Evolutionary conservation across 352 stramenopile species (phyloP).

Genomic region (Phytophthora ramorum): DNA sequence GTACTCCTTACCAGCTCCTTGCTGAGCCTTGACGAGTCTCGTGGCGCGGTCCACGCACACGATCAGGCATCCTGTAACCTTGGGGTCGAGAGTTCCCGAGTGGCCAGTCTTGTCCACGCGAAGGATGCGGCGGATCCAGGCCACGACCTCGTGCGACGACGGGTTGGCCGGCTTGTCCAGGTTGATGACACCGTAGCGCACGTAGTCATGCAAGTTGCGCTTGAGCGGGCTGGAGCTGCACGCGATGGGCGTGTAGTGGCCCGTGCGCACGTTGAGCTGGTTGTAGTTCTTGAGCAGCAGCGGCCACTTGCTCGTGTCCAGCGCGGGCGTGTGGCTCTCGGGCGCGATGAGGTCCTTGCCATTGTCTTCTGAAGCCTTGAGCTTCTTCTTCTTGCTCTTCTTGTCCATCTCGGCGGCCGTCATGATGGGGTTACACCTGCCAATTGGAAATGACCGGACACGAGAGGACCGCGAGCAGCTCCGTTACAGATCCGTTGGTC

Average conservation of each 20-base stretch:
- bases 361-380: constrained; percentile 62
- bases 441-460: constrained; percentile 26
- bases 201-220: constrained; percentile 97
- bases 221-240: constrained; percentile 97
- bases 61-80: constrained; percentile 99
- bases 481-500: constrained; percentile 28
- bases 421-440: constrained; percentile 44
- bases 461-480: background rate
- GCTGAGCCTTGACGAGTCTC: constrained; percentile 87
- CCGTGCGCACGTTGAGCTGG: constrained; percentile 98
- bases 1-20: constrained; percentile 99
- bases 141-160: constrained; percentile 99
- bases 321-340: constrained; percentile 84
- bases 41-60: constrained; percentile 99
- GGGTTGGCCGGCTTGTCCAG: constrained; percentile 99
- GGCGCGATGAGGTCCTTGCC: constrained; percentile 84
- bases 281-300: constrained; percentile 99
- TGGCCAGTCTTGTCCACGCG: constrained; percentile 99
- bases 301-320: constrained; percentile 98
- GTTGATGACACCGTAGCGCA: constrained; percentile 99
- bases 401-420: constrained; percentile 77
- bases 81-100: constrained; percentile 99
- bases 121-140: constrained; percentile 99
- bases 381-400: constrained; percentile 92
- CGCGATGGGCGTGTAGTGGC: constrained; percentile 99